Evolutionary conservation across 352 stramenopile species (phyloP).

Genomic region (Globisporangium camurandrum): DNA sequence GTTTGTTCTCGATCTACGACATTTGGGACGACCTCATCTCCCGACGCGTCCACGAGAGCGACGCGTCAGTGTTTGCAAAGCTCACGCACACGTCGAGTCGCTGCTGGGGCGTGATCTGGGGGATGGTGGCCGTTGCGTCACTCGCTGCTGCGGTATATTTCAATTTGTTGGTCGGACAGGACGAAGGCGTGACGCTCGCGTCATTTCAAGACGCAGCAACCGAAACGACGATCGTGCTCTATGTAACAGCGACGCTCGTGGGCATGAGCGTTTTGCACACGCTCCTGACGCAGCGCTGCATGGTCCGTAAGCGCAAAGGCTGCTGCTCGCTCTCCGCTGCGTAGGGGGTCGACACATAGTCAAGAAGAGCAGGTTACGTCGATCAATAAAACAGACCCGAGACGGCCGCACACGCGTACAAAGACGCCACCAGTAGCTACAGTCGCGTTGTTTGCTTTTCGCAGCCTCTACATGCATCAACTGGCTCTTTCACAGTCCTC

Average conservation of each 20-base stretch:
- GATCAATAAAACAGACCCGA: too few relatives aligned
- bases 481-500: too few relatives aligned
- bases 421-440: too few relatives aligned
- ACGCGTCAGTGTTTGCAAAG: conserved; percentile 85
- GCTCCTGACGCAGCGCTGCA: conserved; percentile 58
- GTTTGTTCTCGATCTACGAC: conserved; percentile 88
- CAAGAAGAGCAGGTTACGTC: too few relatives aligned
- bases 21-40: conserved; percentile 90
- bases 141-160: conserved; percentile 80
- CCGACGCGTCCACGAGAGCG: conserved; percentile 80
- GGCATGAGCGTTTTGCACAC: conserved; percentile 58
- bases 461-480: too few relatives aligned
- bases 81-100: conserved; percentile 87
- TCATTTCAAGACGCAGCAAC: conserved; percentile 47
- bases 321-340: neutral
- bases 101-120: conserved; percentile 88
- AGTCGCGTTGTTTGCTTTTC: too few relatives aligned
- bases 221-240: conserved; percentile 55
- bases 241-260: conserved; percentile 33
- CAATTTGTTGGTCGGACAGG: conserved; percentile 64
- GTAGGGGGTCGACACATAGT: neutral
- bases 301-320: conserved; percentile 1
- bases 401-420: too few relatives aligned
- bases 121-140: conserved; percentile 62
- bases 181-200: conserved; percentile 33